Evolutionary conservation across 805 yeast species (phyloP), one percentile per base, ranked within the genome.

Genomic region (Starmerella stigmatis): DNA sequence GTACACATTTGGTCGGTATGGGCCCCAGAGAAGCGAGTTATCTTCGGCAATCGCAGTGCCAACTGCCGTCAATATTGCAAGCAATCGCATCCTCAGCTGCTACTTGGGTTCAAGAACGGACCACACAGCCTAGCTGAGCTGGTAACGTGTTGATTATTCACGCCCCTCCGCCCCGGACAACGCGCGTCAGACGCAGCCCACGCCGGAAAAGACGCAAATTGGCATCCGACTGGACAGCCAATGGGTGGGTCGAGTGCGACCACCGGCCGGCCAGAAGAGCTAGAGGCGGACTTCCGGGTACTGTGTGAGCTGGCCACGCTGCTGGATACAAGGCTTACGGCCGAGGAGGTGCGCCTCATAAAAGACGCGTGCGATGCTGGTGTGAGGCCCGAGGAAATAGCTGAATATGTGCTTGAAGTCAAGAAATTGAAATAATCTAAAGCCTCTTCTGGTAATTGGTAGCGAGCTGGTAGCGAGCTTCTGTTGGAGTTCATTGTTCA

Each of bases 1-100:
- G 63, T 88, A 92, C 34, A 85, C 68, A 45, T 85, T 82, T 8
- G 96, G 79, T 51, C 96, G 67, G 63, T 86, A 89, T 0, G 97
- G 94, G 1, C 94, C 97, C 98, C 98, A 89, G 26, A 76, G 61
- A 22, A 83, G 65, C 2, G 85, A 73, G 33, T 71, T 64, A 39
- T 70, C 58, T 12, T 15, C 43, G 15, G 42, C 43, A 19, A 16
- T 2, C 8, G 28, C 47, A 13, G 30, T 13, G 15, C 23, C 31
- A 9, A 19, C 19, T 15, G 15, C 30, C 12, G 31, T 13, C 31
- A 30, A 36, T 11, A 36, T 5, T 15, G 25, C 6, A 23, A 36
- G 41, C 30, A 25, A 17, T 11, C 19, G 12, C 41, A 36, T 36
- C 4, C 9, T 23, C 9, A n/a, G n/a, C n/a, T n/a, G n/a, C n/a